Base-by-base conservation (phyloP, 176 grass and related monocot species). In the Carex kokanica region DNA sequence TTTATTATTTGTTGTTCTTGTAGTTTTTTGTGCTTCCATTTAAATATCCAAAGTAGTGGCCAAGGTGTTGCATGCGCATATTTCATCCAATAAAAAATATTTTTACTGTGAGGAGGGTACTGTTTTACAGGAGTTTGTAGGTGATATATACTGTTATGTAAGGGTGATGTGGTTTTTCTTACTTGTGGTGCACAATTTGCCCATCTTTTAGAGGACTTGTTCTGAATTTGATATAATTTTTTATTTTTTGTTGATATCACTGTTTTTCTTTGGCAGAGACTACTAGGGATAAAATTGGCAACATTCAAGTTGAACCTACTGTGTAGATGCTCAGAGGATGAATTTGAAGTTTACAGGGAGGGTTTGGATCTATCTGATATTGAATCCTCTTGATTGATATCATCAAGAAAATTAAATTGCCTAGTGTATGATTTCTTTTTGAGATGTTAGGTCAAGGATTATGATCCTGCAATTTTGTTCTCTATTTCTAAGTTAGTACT, bases 311-410 rank as follows among this genome's bases (percentile, higher is more conserved):
- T 98, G 21, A 90, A 93, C 69, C 87, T 98, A 68, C 72, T 98
- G 6, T 93, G 91, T 70, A 86, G 88, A 47, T 98, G 95, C 92
- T 85, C 87, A 1, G 36, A 83, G 0, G 92, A 98, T 66, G 86
- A 95, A 73, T 93, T 95, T 54, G 96, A 98, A 85, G 79, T 83
- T 23, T 95, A 98, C 74, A 93, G 85, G 78, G 91, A 93, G 84
- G 93, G 87, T 0, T 82, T 98, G 80, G 85, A 85, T 23, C 86
- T 86, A 8, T 90, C 88, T 53, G 88, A 90, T 60, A 58, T 91
- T 14, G 89, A 92, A 16, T 95, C 81, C 3, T 84, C 92, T 69
- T 94, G 88, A 91, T 64, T 25, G 45, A 60, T 17, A 25, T 83
- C 5, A 24, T 60, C 9, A 61, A 45, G 17, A 38, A 63, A 82